Evolutionary conservation across 1,284 basidiomycete genomes (phyloP), one percentile per base, ranked within the genome.

Genomic region (Trichosporon faecale): DNA sequence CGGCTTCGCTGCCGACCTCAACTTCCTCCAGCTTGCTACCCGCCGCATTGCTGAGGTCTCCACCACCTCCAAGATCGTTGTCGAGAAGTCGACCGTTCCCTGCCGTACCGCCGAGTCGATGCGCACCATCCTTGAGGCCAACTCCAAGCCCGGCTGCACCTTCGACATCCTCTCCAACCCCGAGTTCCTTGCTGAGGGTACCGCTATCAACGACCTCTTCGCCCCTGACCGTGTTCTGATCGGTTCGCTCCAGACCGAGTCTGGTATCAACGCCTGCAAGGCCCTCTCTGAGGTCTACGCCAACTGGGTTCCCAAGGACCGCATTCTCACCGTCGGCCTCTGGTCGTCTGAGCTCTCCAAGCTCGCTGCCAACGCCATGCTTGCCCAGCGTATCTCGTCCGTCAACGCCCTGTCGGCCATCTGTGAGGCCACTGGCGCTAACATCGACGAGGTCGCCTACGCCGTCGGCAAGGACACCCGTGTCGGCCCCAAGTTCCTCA

Each of bases 131-230:
- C 90, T 99, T 73, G 95, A 98, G 85, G 94, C 96, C 77, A 99
- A 99, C 88, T 95, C 94, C 44, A 93, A 91, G 82, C 90, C 91
- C 67, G 90, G 90, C 74, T 91, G 91, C 84, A 89, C 89, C 72
- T 99, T 99, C 82, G 95, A 99, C 83, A 99, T 99, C 80, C 90
- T 99, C 73, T 98, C 96, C 80, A 99, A 99, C 87, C 97, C 96
- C 72, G 81, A 99, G 84, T 99, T 99, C 87, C 87, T 99, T 66
- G 96, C 96, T 9, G 96, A 99, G 85, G 96, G 96, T 74, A 98
- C 97, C 31, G 96, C 96, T 68, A 94, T 99, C 80, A 79, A 75
- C 65, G 97, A 99, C 84, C 88, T 99, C 33, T 89, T 94, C 82
- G 84, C 82, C 31, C 96, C 96, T 11, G 96, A 99, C 85, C 91